These are phyloP conservation scores for Sisymbrium irio DNA, from an alignment of 345 rosid species.

Conservation along the genomic window DNA sequence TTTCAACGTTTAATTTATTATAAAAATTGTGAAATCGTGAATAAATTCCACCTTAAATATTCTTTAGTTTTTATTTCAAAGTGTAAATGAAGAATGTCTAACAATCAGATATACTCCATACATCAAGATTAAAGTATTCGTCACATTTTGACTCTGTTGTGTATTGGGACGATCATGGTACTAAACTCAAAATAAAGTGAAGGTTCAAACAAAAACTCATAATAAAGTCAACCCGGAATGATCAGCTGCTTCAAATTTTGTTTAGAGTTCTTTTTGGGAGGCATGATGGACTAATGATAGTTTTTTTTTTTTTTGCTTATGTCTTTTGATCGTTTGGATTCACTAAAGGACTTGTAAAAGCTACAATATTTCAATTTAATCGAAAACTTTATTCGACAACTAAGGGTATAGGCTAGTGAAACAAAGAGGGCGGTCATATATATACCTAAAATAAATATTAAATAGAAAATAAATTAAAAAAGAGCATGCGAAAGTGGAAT, in stretches of 20 bases:
- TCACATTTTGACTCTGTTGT: neutral
- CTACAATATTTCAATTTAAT: constrained; percentile 15
- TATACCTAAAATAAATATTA: neutral
- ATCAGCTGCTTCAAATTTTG: neutral
- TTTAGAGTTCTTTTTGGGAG: constrained; percentile 10
- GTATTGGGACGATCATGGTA: neutral
- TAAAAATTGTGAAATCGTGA: neutral
- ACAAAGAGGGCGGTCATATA: constrained; percentile 22
- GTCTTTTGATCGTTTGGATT: constrained; percentile 17
- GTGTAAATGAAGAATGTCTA: neutral
- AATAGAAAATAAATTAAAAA: neutral
- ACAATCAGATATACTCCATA: neutral
- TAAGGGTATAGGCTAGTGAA: neutral
- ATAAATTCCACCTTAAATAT: neutral
- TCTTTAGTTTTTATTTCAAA: neutral
- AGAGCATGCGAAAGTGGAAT: constrained; percentile 38
- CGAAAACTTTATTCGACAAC: constrained; percentile 9
- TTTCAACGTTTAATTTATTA: too few species aligned
- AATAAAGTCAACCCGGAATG: neutral
- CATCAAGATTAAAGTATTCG: neutral
- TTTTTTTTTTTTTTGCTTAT: neutral
- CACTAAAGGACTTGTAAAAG: constrained; percentile 11
- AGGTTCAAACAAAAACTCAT: too few species aligned
- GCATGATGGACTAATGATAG: neutral
- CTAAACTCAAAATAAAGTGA: neutral